phyloP scores from a whole-genome alignment of 2,329 filamentous ascomycete genomes.

The Venturia effusa region DNA sequence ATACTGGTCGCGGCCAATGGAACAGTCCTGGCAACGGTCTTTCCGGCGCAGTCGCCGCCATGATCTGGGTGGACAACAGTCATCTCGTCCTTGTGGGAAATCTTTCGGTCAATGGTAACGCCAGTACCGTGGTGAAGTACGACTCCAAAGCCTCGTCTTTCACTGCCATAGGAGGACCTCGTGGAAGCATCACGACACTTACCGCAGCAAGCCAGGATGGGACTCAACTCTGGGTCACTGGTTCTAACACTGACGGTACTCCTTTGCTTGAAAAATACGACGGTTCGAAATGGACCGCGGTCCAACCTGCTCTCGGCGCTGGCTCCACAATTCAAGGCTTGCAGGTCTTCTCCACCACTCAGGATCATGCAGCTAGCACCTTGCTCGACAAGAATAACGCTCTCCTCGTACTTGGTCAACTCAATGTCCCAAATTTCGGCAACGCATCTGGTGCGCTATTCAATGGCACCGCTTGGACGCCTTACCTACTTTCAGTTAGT shows the following conservation, averaged over 20 bases:
- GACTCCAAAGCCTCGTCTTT: constrained; percentile 52
- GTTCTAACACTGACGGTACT: constrained; percentile 55
- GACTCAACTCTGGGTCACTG: constrained; percentile 72
- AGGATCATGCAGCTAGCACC: constrained; percentile 52
- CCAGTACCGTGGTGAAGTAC: constrained; percentile 61
- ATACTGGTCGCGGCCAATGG: constrained; percentile 63
- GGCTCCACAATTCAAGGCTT: constrained; percentile 65
- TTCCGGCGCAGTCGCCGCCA: constrained; percentile 55
- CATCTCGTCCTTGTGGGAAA: constrained; percentile 69
- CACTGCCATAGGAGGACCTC: constrained; percentile 52
- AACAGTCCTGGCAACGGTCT: constrained; percentile 64
- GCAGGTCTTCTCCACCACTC: constrained; percentile 65
- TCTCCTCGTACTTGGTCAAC: constrained; percentile 74
- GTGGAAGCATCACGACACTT: constrained; percentile 69
- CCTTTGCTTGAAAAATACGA: constrained; percentile 77
- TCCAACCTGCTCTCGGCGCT: constrained; percentile 50
- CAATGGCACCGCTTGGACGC: constrained; percentile 67
- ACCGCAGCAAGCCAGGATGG: constrained; percentile 61
- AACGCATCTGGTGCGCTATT: constrained; percentile 78
- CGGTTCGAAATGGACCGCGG: constrained; percentile 56
- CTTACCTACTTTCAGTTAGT: constrained; percentile 70
- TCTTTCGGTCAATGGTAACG: constrained; percentile 55
- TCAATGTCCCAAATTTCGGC: constrained; percentile 66
- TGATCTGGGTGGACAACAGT: constrained; percentile 66
- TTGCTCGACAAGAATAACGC: constrained; percentile 57